Base-by-base conservation (phyloP, 2,329 filamentous ascomycete species). In the Alternaria brassicae region DNA sequence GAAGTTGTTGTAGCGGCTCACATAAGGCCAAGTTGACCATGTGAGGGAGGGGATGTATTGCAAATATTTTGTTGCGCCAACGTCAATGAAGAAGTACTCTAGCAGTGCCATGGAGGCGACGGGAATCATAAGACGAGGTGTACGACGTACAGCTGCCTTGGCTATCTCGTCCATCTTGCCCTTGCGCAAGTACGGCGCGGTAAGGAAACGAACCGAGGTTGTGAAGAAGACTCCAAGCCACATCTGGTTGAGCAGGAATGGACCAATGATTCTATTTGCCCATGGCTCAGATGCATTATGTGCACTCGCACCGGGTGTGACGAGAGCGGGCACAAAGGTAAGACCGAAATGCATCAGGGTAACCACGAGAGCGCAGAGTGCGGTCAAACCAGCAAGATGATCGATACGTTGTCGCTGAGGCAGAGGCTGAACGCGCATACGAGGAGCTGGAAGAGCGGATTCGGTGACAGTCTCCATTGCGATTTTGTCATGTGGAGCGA, bases 191-290 rank as follows among this genome's bases (percentile, higher is more conserved):
- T 81, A 83, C 37, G 74, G 74, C 2, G 77, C 70, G 12, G 77
- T 75, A 28, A 83, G 58, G 66, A 83, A 83, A 45, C 81, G 79
- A 37, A 79, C 80, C 0, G 81, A 81, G 7, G 79, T 83, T 8
- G 80, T 80, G 68, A 83, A 80, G 71, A 83, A 83, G 23, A 81
- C 79, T 19, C 81, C 81, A 12, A 83, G 79, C 78, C 80, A 82
- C 56, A 82, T 75, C 40, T 79, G 79, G 30, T 82, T 81, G 34
- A 83, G 74, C 10, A 83, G 65, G 60, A 80, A 82, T 1, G 80
- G 77, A 0, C 77, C 78, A 19, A 82, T 67, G 10, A 80, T 78
- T 60, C 78, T 79, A 30, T 78, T 75, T 2, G 79, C 73, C 75
- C 78, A 79, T 23, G 67, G 68, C 56, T 83, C 81, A 6, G 76